Conservation (phyloP, 2,329 filamentous ascomycete species). For the Apiospora saccharicola region DNA sequence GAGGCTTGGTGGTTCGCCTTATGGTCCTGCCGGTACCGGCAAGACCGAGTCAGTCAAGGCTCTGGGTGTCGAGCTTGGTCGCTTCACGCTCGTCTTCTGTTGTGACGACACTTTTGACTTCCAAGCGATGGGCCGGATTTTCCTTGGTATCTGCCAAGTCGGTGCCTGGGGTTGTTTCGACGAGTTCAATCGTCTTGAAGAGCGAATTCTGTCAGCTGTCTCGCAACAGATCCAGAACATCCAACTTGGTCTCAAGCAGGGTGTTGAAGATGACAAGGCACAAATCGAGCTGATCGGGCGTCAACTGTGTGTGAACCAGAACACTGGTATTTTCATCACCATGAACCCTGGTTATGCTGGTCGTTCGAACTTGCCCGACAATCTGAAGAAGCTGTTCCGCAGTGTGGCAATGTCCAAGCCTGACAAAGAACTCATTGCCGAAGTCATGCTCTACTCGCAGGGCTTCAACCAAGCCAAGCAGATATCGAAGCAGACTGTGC, state of each 20-base stretch:
- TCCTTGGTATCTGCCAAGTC: constrained; percentile 98
- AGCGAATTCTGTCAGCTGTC: constrained; percentile 95
- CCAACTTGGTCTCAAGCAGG: constrained; percentile 90
- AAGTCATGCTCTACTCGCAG: constrained; percentile 99
- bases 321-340: constrained; percentile 99
- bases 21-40: constrained; percentile 95
- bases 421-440: constrained; percentile 98
- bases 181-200: constrained; percentile 98
- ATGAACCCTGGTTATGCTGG: constrained; percentile 99
- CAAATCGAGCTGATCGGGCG: constrained; percentile 96
- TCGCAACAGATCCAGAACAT: constrained; percentile 99
- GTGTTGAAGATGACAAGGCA: constrained; percentile 79
- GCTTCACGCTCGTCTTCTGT: constrained; percentile 98
- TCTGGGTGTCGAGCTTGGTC: constrained; percentile 91
- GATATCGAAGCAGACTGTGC: constrained; percentile 93
- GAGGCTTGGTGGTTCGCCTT: constrained; percentile 93
- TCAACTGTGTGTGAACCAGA: constrained; percentile 85
- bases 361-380: constrained; percentile 96
- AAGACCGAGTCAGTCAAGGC: constrained; percentile 99
- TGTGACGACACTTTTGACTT: constrained; percentile 99
- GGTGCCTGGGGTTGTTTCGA: constrained; percentile 99
- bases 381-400: constrained; percentile 98
- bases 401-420: constrained; percentile 99
- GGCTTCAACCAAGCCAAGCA: constrained; percentile 97
- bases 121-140: constrained; percentile 99